Base-by-base conservation (phyloP, 345 rosid species). In the Hibiscus tridactylites region DNA sequence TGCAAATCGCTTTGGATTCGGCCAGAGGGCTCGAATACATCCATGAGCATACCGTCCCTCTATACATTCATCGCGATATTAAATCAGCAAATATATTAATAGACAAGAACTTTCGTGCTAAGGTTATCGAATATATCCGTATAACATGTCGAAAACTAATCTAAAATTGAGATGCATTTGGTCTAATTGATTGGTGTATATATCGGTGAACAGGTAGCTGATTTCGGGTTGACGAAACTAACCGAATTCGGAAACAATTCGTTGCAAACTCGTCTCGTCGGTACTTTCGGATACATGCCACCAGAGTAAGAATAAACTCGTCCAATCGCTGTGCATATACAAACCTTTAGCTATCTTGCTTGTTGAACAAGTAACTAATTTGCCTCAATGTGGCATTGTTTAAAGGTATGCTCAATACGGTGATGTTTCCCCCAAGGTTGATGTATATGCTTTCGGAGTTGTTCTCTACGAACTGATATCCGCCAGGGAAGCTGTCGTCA, bases 271-370 rank as follows among this genome's bases (percentile, higher is more conserved):
- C 87, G 89, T 60, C 92, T 93, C 13, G 94, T 90, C 79, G 98
- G 99, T 61, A 95, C 99, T 70, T 95, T 95, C 74, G 99, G 99
- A 78, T 95, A 95, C 83, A 95, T 95, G 99, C 88, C 99, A 21
- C 99, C 97, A 0, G 99, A 95, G 99, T 95, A 87, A 83, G 90
- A 67, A 19, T 8, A 37, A 37, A 37, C 8, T 37, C 9, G 2
- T 6, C 9, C 9, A 6, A 37, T 0, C 1, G 9, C 1, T 2
- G 8, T 37, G 42, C 42, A 37, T 37, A 6, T 37, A 37, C 42
- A 37, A 37, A 6, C 42, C 42, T 37, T 37, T 37, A 37, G 42
- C 8, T 15, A 0, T 29, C 37, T 6, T 60, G 42, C 42, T 13
- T 60, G 39, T 39, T 15, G 39, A 60, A 60, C 42, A 13, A 13